Percentiles rank a stretch among this genome's conserved stretches.
Conservation (phyloP, 2,329 filamentous ascomycete species). For the Hypomyces rosellus region DNA sequence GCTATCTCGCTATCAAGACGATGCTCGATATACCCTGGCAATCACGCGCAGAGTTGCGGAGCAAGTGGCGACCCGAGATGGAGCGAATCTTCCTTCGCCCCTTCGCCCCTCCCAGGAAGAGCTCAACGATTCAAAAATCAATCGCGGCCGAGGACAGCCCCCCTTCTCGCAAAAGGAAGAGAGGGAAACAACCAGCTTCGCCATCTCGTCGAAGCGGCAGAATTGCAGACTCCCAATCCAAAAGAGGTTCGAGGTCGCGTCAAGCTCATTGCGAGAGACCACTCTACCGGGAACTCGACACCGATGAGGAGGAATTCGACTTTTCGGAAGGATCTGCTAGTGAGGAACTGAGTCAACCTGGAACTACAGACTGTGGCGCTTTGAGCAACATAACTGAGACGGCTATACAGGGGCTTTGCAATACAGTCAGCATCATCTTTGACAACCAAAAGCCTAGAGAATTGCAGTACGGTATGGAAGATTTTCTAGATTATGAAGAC, state of each 20-base stretch:
- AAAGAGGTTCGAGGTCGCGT: slow-evolving; percentile 14
- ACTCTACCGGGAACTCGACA: slow-evolving; percentile 42
- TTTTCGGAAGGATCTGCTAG: slow-evolving; percentile 11
- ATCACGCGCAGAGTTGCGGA: slow-evolving; percentile 70
- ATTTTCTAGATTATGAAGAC: slow-evolving; percentile 58
- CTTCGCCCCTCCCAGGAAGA: slow-evolving; percentile 32
- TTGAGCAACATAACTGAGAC: slow-evolving; percentile 3
- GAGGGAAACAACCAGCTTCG: slow-evolving; percentile 14
- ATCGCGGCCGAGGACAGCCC: slow-evolving; percentile 6
- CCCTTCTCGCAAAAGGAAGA: slow-evolving; percentile 15
- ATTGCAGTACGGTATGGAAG: slow-evolving; percentile 60
- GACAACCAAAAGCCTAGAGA: slow-evolving; percentile 71
- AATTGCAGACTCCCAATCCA: slow-evolving; percentile 20
- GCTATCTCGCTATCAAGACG: slow-evolving; percentile 64
- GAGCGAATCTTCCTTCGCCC: slow-evolving; percentile 57
- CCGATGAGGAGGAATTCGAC: slow-evolving; percentile 37
- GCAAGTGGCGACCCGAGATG: slow-evolving; percentile 68
- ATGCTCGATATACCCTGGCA: slow-evolving; percentile 80
- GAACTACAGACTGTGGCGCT: neutral
- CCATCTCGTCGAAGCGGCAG: slow-evolving; percentile 33
- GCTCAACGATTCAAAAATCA: slow-evolving; percentile 19
- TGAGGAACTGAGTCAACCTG: slow-evolving; percentile 2
- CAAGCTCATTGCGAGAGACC: slow-evolving; percentile 16
- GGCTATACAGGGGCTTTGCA: slow-evolving; percentile 62
- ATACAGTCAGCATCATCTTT: slow-evolving; percentile 63